phyloP scores from a whole-genome alignment of 164 flowering plant species.

The Nymphaea thermarum region DNA sequence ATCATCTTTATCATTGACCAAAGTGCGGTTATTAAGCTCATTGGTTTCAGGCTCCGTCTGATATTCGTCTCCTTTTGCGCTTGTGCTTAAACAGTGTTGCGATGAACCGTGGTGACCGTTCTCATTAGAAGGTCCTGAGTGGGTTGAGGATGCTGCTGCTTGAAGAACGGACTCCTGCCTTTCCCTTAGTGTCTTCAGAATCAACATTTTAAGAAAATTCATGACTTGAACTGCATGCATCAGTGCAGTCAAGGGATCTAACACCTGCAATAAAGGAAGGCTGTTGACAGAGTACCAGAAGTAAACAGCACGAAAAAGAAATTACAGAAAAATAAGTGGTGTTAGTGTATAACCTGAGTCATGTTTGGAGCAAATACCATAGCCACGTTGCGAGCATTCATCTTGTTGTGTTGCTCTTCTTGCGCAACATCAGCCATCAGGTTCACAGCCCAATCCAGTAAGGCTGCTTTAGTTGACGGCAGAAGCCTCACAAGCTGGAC shows the following conservation, averaged over 20 bases:
- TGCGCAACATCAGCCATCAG: conserved; percentile 87
- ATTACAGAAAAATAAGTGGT: too few species aligned
- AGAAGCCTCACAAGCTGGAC: conserved; percentile 47
- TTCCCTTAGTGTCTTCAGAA: conserved; percentile 42
- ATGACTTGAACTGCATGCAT: conserved; percentile 89
- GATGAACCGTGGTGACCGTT: conserved; percentile 42
- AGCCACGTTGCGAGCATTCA: conserved; percentile 76
- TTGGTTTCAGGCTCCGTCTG: conserved; percentile 18
- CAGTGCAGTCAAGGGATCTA: conserved; percentile 77
- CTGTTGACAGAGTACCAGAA: too few species aligned
- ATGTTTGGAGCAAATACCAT: conserved; percentile 89
- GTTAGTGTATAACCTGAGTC: conserved; percentile 40
- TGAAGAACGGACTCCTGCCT: conserved; percentile 41
- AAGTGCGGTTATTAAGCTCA: conserved; percentile 9
- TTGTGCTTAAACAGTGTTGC: conserved; percentile 17
- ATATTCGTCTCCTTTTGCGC: conserved; percentile 16
- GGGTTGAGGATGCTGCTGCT: conserved; percentile 16
- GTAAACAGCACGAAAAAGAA: too few species aligned
- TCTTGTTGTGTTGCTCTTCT: conserved; percentile 59
- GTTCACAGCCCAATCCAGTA: conserved; percentile 84
- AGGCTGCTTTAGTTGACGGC: conserved; percentile 61
- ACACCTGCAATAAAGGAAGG: conserved; percentile 43
- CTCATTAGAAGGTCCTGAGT: conserved; percentile 40
- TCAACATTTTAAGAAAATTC: conserved; percentile 73
- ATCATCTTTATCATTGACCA: conserved; percentile 6